Base-by-base conservation (phyloP, 768 basidiomycete species). In the Hericium coralloides region DNA sequence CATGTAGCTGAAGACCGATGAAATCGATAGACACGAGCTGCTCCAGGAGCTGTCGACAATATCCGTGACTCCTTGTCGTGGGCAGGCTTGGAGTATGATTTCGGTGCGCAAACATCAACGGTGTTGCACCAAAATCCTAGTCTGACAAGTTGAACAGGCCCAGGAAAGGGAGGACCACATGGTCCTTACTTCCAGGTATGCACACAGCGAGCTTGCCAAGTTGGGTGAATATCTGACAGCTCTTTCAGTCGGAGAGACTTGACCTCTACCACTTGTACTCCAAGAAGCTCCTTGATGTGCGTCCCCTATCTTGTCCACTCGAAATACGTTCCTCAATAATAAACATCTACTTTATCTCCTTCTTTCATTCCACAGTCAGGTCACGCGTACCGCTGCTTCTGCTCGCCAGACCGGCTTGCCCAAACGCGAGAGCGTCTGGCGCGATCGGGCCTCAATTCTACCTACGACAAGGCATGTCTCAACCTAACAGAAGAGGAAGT, bases 321-420 rank as follows among this genome's bases (percentile, higher is more conserved):
- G 26, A 6, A 45, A 5, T 59, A 12, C 51, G 47, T n/a, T 22
- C 31, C 10, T 51, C 14, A 18, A 15, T 49, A 31, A 14, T 14
- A 9, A 38, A 22, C 9, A 51, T 23, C 43, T 20, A 49, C 20
- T 26, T 51, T 18, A 49, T 49, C n/a, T 26, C 8, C 6, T 56
- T 38, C 18, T 22, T 47, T 45, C 6, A 22, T 8, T 3, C 38
- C 57, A 48, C 60, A 98, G 94, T 79, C 81, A 45, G 92, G 88
- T 4, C 82, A 89, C 58, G 95, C 95, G 7, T 99, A 99, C 68
- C 85, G 91, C 18, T 98, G 97, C 70, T 98, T 98, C 75, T 98
- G 95, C 70, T 80, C 87, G 2, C 75, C 83, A 0, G 84, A 89
- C 59, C 80, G 81, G 49, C 77, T 98, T 3, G 68, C 80, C 0